These are phyloP conservation scores for Pyrenochaeta sp. DNA, from an alignment of 2,329 filamentous ascomycete genomes.

Conservation along the genomic window DNA sequence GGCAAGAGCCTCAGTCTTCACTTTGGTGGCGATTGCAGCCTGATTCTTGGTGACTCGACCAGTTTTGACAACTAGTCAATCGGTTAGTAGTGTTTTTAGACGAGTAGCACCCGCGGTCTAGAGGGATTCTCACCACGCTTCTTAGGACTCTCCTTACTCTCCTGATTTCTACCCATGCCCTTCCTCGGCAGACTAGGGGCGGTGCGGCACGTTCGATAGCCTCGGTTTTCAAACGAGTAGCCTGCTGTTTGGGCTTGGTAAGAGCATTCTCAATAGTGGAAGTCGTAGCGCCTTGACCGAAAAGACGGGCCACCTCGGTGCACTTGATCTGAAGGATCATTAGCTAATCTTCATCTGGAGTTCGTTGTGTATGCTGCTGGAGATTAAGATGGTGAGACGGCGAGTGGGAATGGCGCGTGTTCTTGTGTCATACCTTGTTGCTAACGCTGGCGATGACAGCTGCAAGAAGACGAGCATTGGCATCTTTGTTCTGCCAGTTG, in stretches of 20 bases:
- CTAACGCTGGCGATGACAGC: conserved; percentile 47
- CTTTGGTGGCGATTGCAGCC: conserved; percentile 4
- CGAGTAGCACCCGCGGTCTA: too few species aligned
- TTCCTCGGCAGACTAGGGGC: too few species aligned
- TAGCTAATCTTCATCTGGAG: too few species aligned
- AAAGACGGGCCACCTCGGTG: conserved; percentile 54
- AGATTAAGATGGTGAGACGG: background rate
- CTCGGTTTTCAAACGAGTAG: conserved; percentile 41
- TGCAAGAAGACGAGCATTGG: conserved; percentile 52
- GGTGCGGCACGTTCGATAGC: too few species aligned
- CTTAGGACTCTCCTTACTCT: too few species aligned
- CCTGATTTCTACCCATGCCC: too few species aligned
- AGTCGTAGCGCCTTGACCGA: conserved; percentile 59
- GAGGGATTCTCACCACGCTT: too few species aligned
- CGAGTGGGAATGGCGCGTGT: background rate
- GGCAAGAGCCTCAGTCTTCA: conserved; percentile 20
- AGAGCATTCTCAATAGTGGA: conserved; percentile 59
- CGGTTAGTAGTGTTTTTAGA: background rate
- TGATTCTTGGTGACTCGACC: conserved; percentile 29
- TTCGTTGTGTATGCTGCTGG: background rate
- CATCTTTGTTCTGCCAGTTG: conserved; percentile 48
- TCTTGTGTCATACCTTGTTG: too few species aligned
- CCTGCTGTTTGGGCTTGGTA: conserved; percentile 54
- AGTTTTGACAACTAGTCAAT: conserved; percentile 3
- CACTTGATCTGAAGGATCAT: conserved; percentile 54